Conservation (phyloP, 371 early-diverging fungal species). For the Mortierella sp. region DNA sequence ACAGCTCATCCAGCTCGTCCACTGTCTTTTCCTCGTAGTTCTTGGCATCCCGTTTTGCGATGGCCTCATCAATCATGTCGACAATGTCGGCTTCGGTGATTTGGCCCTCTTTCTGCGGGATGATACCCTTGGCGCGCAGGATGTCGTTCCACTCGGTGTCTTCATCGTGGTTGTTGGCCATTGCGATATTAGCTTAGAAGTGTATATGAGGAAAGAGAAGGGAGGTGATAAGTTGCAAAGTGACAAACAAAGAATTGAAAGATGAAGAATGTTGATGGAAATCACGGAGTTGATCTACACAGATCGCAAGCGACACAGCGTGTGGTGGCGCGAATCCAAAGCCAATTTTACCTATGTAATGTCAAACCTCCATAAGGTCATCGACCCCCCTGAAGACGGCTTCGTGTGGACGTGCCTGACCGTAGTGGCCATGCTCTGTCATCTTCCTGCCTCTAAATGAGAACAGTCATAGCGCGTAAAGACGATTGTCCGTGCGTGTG, state of each 20-base stretch:
- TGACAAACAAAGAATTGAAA: background rate
- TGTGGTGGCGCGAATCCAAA: no score
- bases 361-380: no score
- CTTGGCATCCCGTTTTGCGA: slow-evolving; percentile 67
- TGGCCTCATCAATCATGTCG: slow-evolving; percentile 79
- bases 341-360: no score
- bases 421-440: no score
- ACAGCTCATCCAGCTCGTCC: slow-evolving; percentile 93
- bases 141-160: slow-evolving; percentile 94
- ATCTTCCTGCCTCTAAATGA: no score
- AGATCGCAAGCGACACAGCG: no score
- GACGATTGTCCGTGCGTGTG: no score
- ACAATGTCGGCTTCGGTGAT: slow-evolving; percentile 78
- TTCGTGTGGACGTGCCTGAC: no score
- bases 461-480: no score
- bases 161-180: slow-evolving; percentile 73
- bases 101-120: slow-evolving; percentile 87
- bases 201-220: background rate
- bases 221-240: background rate
- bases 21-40: slow-evolving; percentile 72
- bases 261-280: no score
- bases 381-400: no score
- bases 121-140: slow-evolving; percentile 89
- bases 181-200: slow-evolving; percentile 7
- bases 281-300: no score